A percentile compares a stretch with the other conserved stretches of the same genome.
Evolutionary conservation across 2,329 filamentous ascomycete genomes (phyloP).

Genomic region (Ophiostoma quercus): DNA sequence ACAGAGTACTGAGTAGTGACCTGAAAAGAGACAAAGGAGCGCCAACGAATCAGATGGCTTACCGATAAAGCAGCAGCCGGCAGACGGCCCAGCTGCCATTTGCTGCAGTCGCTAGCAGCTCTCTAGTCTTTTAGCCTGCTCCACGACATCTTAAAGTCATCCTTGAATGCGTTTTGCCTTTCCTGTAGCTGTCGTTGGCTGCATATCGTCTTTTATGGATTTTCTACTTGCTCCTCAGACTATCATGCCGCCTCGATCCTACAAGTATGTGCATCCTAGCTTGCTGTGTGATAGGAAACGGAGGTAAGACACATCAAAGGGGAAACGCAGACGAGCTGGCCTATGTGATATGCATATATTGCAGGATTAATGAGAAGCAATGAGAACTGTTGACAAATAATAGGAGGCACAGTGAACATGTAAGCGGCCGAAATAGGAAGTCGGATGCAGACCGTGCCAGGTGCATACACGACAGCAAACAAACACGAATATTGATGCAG

Average conservation of each 20-base stretch:
- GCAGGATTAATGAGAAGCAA: no score
- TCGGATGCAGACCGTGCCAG: background rate
- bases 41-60: constrained; percentile 17
- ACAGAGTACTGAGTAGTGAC: background rate
- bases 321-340: background rate
- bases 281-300: background rate
- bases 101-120: background rate
- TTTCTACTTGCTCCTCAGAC: background rate
- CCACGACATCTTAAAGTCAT: background rate
- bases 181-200: background rate
- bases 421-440: constrained; percentile 1
- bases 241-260: background rate
- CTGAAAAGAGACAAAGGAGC: background rate
- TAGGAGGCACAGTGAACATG: background rate
- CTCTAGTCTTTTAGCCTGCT: background rate
- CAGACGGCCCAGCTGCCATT: background rate
- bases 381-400: no score
- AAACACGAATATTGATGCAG: background rate
- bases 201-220: background rate
- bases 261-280: background rate
- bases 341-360: no score
- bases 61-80: background rate
- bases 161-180: background rate
- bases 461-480: background rate
- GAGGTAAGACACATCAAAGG: background rate